Conservation (phyloP, 2,329 filamentous ascomycete genomes). For the Pseudocercospora fuligena region DNA sequence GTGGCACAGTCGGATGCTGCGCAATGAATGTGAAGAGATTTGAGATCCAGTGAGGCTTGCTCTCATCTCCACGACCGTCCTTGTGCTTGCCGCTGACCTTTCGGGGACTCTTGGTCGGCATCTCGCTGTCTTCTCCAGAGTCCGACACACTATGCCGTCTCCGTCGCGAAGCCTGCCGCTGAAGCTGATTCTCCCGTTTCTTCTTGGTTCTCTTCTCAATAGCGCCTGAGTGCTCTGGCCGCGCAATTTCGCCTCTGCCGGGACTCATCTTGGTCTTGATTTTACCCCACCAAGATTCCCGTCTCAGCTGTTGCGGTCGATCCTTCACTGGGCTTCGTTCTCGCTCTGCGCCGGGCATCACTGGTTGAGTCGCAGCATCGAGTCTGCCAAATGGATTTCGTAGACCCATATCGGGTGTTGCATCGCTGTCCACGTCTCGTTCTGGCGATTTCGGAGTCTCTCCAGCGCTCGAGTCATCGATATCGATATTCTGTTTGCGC, state of each 20-base stretch:
- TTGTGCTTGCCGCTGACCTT: slow-evolving; percentile 33
- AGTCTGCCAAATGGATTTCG: slow-evolving; percentile 32
- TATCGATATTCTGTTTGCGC: slow-evolving; percentile 43
- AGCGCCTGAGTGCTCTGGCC: slow-evolving; percentile 44
- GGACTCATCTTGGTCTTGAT: slow-evolving; percentile 45
- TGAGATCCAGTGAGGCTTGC: slow-evolving; percentile 39
- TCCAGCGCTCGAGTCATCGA: slow-evolving; percentile 53
- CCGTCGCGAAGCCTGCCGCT: slow-evolving; percentile 32
- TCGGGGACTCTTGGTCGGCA: slow-evolving; percentile 27
- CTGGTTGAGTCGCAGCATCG: slow-evolving; percentile 24
- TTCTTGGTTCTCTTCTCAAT: slow-evolving; percentile 45
- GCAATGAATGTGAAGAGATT: slow-evolving; percentile 66
- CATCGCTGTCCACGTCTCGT: slow-evolving; percentile 37
- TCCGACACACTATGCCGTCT: slow-evolving; percentile 40
- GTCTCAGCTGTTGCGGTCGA: slow-evolving; percentile 26
- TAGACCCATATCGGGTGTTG: slow-evolving; percentile 34
- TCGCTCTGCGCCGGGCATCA: slow-evolving; percentile 29
- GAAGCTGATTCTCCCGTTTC: slow-evolving; percentile 33
- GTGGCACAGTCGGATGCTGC: slow-evolving; percentile 67
- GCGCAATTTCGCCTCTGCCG: slow-evolving; percentile 44
- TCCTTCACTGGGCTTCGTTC: slow-evolving; percentile 38
- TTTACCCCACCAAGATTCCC: slow-evolving; percentile 35
- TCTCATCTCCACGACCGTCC: slow-evolving; percentile 18
- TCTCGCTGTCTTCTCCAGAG: slow-evolving; percentile 38
- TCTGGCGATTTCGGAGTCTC: slow-evolving; percentile 56